Percentiles rank a stretch among this genome's conserved stretches.
These are phyloP conservation scores for Alternaria gaisen DNA, from an alignment of 2,329 filamentous ascomycete genomes.

Conservation along the genomic window DNA sequence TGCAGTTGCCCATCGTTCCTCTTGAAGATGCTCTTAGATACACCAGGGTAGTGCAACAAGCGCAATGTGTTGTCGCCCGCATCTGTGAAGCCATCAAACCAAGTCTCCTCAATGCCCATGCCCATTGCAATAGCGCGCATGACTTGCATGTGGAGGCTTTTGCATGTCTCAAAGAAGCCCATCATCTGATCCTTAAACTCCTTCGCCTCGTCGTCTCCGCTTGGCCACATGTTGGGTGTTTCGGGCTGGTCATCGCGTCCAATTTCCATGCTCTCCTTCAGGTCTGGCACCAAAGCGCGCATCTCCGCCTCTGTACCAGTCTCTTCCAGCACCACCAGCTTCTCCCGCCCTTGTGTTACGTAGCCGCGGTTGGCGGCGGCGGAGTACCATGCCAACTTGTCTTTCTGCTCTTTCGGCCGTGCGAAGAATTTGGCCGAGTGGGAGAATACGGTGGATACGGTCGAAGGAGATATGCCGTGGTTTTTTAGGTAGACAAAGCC, in stretches of 20 bases:
- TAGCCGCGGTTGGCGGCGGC: conserved; percentile 61
- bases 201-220: conserved; percentile 62
- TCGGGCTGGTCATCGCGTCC: conserved; percentile 67
- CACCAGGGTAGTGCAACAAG: conserved; percentile 78
- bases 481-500: conserved; percentile 91
- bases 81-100: conserved; percentile 80
- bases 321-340: conserved; percentile 50
- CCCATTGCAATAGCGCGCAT: conserved; percentile 89
- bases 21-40: conserved; percentile 71
- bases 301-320: conserved; percentile 48
- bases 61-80: conserved; percentile 64
- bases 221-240: conserved; percentile 81
- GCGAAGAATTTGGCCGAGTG: conserved; percentile 51
- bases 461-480: conserved; percentile 71
- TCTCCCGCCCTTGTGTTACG: conserved; percentile 55
- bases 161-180: conserved; percentile 77
- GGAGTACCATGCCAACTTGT: conserved; percentile 53
- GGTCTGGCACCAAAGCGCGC: conserved; percentile 49
- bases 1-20: conserved; percentile 74
- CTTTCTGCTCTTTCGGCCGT: conserved; percentile 50
- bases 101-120: conserved; percentile 73
- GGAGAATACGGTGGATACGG: conserved; percentile 69
- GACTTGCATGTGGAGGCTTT: conserved; percentile 75
- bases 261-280: conserved; percentile 70
- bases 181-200: conserved; percentile 77